A percentile compares a stretch with the other conserved stretches of the same genome.
Conservation (phyloP, 768 basidiomycete genomes). For the Asterophora lycoperdoides region DNA sequence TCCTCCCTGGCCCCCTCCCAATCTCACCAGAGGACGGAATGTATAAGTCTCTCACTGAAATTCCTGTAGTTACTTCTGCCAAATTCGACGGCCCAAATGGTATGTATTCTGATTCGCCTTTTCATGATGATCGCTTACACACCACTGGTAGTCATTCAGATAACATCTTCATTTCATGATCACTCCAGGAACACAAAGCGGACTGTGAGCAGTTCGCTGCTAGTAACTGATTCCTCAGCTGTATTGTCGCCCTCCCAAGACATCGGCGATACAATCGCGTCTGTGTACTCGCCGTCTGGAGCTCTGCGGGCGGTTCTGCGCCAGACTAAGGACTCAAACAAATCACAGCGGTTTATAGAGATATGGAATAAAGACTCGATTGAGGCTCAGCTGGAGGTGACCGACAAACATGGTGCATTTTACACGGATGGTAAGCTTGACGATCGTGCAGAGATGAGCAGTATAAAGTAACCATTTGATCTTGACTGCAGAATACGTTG, state of each 20-base stretch:
- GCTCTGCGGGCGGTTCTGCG: constrained; percentile 44
- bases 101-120: constrained; percentile 7
- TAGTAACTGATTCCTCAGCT: constrained; percentile 19
- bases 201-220: constrained; percentile 37
- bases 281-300: constrained; percentile 39
- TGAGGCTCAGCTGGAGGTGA: constrained; percentile 50
- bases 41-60: constrained; percentile 38
- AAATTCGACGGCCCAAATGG: constrained; percentile 26
- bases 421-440: constrained; percentile 52
- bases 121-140: background rate
- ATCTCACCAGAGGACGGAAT: constrained; percentile 9
- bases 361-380: constrained; percentile 47
- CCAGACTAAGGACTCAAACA: constrained; percentile 33
- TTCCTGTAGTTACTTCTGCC: constrained; percentile 35
- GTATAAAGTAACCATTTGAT: background rate
- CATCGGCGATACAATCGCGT: constrained; percentile 34
- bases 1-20: too few species aligned
- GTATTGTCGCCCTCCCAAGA: constrained; percentile 30
- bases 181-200: constrained; percentile 47
- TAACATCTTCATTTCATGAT: constrained; percentile 46
- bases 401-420: constrained; percentile 53
- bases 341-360: constrained; percentile 52
- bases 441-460: too few species aligned
- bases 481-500: constrained; percentile 48
- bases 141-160: constrained; percentile 33